phyloP scores from a whole-genome alignment of 192 early-diverging fungal genomes.

The Thamnidium elegans region DNA sequence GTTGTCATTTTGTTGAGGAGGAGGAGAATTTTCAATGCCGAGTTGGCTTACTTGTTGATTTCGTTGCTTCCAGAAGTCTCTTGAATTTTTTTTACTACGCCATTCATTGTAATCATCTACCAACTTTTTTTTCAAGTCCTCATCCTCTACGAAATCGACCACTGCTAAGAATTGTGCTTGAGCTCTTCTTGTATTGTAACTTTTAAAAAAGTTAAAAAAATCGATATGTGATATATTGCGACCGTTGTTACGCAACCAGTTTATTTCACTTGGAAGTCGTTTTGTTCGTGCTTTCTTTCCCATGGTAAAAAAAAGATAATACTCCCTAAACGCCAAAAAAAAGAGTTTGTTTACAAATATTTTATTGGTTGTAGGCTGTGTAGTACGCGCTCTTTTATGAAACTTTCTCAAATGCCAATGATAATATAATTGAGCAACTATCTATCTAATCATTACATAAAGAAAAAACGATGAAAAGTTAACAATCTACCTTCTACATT shows the following conservation, averaged over 20 bases:
- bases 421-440: too few species aligned
- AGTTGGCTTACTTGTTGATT: background rate
- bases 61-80: constrained; percentile 3
- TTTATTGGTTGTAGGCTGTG: too few species aligned
- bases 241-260: too few species aligned
- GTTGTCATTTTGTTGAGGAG: constrained; percentile 2
- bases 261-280: too few species aligned
- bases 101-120: background rate
- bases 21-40: background rate
- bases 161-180: background rate
- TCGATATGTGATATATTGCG: background rate
- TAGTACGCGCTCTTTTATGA: too few species aligned
- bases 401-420: background rate
- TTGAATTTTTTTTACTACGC: background rate
- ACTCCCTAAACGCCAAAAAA: too few species aligned
- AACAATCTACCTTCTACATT: too few species aligned
- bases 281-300: too few species aligned
- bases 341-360: too few species aligned
- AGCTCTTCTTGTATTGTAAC: background rate
- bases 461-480: too few species aligned
- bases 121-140: background rate
- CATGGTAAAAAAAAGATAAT: too few species aligned
- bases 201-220: constrained; percentile 1
- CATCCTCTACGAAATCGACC: background rate
- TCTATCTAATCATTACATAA: background rate